phyloP scores from a whole-genome alignment of 495 filamentous ascomycete genomes.

The Penicillium arizonense region DNA sequence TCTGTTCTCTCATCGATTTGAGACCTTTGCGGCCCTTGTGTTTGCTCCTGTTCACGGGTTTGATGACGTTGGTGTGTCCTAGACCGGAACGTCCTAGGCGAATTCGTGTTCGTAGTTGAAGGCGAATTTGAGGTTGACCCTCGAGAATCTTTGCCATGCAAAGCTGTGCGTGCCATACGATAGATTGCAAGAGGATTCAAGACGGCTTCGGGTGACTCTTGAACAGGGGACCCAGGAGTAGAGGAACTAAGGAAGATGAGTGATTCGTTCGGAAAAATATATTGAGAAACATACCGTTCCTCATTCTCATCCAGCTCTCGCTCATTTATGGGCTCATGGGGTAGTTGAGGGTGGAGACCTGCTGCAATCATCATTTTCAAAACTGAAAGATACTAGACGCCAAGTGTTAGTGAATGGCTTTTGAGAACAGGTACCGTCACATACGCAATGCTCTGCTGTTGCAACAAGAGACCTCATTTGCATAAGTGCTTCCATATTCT shows the following conservation, averaged over 20 bases:
- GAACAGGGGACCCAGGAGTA: constrained; percentile 6
- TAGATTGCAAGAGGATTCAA: constrained; percentile 23
- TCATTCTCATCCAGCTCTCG: neutral
- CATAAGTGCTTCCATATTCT: constrained; percentile 13
- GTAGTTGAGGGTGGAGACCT: constrained; percentile 5
- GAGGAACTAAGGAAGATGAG: neutral
- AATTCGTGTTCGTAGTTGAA: neutral
- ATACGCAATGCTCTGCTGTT: constrained; percentile 20
- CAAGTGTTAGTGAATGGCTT: neutral
- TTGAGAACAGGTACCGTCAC: neutral
- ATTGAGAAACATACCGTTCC: constrained; percentile 3
- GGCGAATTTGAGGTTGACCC: constrained; percentile 3
- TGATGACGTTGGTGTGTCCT: neutral
- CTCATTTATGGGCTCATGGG: neutral
- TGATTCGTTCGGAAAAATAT: neutral
- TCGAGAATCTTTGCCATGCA: constrained; percentile 12
- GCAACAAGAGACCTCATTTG: constrained; percentile 22
- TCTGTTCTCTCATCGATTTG: neutral
- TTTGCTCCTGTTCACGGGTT: neutral
- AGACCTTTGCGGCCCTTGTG: neutral
- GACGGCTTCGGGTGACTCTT: constrained; percentile 18
- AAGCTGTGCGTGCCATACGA: constrained; percentile 21
- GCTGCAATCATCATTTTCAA: constrained; percentile 18
- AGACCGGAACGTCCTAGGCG: neutral
- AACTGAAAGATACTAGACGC: constrained; percentile 13